A percentile compares a stretch with the other conserved stretches of the same genome.
Conservation (phyloP, 306 rosid genomes). For the Pyrus betulifolia region DNA sequence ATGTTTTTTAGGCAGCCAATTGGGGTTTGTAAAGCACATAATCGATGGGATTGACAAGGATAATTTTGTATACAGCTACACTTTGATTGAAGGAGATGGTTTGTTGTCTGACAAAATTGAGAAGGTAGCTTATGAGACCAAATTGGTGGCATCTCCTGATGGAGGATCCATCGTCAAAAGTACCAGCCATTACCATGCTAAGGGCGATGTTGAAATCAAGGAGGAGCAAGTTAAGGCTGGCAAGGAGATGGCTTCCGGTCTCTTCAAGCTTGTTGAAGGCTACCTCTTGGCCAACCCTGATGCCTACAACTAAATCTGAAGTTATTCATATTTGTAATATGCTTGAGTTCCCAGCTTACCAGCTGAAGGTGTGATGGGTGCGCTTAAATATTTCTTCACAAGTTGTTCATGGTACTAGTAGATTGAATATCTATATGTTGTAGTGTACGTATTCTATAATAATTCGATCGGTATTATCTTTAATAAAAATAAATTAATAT, state of each 20-base stretch:
- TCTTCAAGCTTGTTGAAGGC: constrained; percentile 31
- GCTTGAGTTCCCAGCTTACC: background rate
- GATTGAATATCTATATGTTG: too few species aligned
- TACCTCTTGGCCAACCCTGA: constrained; percentile 30
- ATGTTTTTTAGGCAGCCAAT: constrained; percentile 18
- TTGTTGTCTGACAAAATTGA: constrained; percentile 27
- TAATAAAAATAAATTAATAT: too few species aligned
- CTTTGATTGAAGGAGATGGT: constrained; percentile 33
- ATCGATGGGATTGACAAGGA: constrained; percentile 30
- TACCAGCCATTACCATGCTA: constrained; percentile 22
- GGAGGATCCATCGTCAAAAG: constrained; percentile 38
- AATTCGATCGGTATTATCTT: too few species aligned
- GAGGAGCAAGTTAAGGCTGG: constrained; percentile 19
- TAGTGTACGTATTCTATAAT: too few species aligned
- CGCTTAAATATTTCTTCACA: too few species aligned
- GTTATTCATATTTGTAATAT: background rate
- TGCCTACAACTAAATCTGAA: too few species aligned
- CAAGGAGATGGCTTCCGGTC: constrained; percentile 16
- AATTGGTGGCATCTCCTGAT: constrained; percentile 15
- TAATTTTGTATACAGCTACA: constrained; percentile 23
- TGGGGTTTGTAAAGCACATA: constrained; percentile 13
- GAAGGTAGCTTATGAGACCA: constrained; percentile 27
- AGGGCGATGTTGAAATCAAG: constrained; percentile 14
- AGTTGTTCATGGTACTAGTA: too few species aligned
- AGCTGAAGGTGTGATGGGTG: background rate